Base-by-base conservation (phyloP, 2,329 filamentous ascomycete species). In the Clarireedia sp. region DNA sequence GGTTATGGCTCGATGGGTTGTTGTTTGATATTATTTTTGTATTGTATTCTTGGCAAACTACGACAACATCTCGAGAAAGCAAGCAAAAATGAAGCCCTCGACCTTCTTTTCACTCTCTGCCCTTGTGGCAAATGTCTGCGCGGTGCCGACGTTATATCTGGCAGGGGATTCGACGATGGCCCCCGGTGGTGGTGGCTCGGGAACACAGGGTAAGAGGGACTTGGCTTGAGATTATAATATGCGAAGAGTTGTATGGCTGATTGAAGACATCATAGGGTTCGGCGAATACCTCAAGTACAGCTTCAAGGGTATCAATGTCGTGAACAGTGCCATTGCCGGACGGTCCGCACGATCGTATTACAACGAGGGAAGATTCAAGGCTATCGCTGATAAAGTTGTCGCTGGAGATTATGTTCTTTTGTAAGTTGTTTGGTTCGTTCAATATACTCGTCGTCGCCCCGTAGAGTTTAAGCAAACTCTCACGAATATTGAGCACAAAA, bases 291-390 rank as follows among this genome's bases (percentile, higher is more conserved):
- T 87, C 14, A 71, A 74, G 47, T 75, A 79, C 64, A 79, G 75
- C 43, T 66, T 79, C 55, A 50, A 6, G 6, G 67, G 74, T 10
- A 65, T 74, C 26, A 69, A 72, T 0, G 77, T 86, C 5, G 73
- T 79, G 60, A 89, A 89, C 73, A 73, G 79, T 52, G 85, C 86
- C 33, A 77, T 86, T 17, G 83, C 75, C 8, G 86, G 86, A 19
- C 80, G 84, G 49, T 83, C 79, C 24, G 83, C 85, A 1, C 78
- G 85, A 47, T 86, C 81, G 21, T 89, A 77, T 70, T 84, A 78
- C 1, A 77, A 81, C 48, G 85, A 89, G 70, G 81, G 79, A 8
- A 80, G 81, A 14, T 89, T 88, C 71, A 69, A 75, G 16, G 74
- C 73, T 0, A 78, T 88, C 51, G 76, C 78, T 47, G 69, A 74